phyloP scores from a whole-genome alignment of 768 basidiomycete genomes.

The Xerocomus brunneocitrinus region DNA sequence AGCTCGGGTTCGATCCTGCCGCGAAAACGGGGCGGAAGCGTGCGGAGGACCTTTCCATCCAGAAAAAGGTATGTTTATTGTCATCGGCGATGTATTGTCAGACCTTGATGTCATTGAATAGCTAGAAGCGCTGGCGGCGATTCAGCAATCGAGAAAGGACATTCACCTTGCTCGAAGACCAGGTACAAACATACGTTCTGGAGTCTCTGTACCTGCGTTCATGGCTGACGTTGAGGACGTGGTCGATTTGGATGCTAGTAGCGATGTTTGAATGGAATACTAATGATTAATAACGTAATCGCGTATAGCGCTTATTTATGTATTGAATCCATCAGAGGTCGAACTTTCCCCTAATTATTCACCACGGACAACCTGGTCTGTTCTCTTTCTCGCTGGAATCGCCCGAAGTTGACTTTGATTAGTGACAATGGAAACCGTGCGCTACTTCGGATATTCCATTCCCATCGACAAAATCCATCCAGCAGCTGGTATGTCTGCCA shows the following conservation, averaged over 20 bases:
- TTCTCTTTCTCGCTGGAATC: no score
- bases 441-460: no score
- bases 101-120: slow-evolving; percentile 22
- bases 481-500: no score
- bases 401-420: no score
- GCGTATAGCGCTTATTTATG: no score
- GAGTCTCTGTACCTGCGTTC: slow-evolving; percentile 42
- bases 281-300: no score
- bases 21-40: slow-evolving; percentile 47
- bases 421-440: no score
- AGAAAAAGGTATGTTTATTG: slow-evolving; percentile 52
- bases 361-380: no score
- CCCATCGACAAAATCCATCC: no score
- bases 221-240: slow-evolving; percentile 15
- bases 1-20: slow-evolving; percentile 78
- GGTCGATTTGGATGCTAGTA: slow-evolving; percentile 22
- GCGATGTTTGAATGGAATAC: slow-evolving; percentile 10
- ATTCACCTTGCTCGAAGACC: slow-evolving; percentile 60
- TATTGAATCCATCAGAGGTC: no score
- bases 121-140: slow-evolving; percentile 53
- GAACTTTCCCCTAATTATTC: no score
- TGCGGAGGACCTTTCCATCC: slow-evolving; percentile 36
- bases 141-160: slow-evolving; percentile 47
- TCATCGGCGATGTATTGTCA: neutral
- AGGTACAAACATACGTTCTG: slow-evolving; percentile 60